Evolutionary conservation across 1,139 yeast genomes (phyloP), one percentile per base, ranked within the genome.

Genomic region (Saccharomycopsis phalli): DNA sequence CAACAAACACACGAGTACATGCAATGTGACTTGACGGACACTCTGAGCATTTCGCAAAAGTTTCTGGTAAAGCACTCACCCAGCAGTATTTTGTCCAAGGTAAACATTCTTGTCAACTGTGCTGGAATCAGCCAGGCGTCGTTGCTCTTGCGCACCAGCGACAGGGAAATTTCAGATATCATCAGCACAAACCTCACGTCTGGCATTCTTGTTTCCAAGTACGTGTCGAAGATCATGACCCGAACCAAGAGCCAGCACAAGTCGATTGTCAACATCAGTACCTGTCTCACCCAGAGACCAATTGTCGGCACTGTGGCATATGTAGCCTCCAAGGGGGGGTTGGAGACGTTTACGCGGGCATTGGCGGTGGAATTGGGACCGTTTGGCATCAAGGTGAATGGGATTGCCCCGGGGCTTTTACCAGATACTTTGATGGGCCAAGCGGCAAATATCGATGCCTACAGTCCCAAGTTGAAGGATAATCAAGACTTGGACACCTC

Each of bases 251-350:
- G 27, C 3, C 19, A 21, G 11, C 25, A 17, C 38, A 61, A 52
- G 27, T 50, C 50, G 3, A 68, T 79, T 8, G 56, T 88, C 31
- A 88, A 86, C 53, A 61, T 91, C 1, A 73, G 95, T 1, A 86
- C 96, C 0, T 68, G 82, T 2, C 61, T 88, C 21, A 82, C 83
- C 0, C 49, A 47, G 45, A 29, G 23, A n/a, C 71, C 58, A 2
- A 49, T 66, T 1, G 60, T 65, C 49, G 97, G 97, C 0, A 74
- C 94, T 0, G 52, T 81, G 0, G 78, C 82, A 0, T 91, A 91
- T 55, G 67, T 86, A 1, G 91, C 94, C 0, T 67, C 86, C 38
- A 91, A 91, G 56, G 81, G 87, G 0, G 97, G 94, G 0, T 50
- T 82, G 11, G 54, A 71, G 36, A 84, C 82, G 4, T 81, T 86